Base-by-base conservation (phyloP, 2,329 filamentous ascomycete genomes). In the Knufia fluminis region DNA sequence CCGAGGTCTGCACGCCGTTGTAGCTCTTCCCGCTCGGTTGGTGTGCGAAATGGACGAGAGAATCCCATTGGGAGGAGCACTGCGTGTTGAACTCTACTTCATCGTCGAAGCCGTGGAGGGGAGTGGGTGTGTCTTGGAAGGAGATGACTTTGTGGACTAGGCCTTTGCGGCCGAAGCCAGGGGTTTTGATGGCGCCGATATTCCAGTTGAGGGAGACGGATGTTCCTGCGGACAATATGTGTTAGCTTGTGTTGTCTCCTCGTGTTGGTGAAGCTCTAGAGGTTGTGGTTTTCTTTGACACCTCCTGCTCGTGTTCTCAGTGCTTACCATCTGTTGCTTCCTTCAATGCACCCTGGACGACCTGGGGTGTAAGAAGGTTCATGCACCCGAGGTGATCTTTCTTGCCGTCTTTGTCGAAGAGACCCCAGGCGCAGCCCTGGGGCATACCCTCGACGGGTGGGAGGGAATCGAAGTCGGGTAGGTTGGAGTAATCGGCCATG, bases 191-290 rank as follows among this genome's bases (percentile, higher is more conserved):
- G 0, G 74, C 65, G 49, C 75, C 68, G 14, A 78, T 57, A 2
- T 77, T 76, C 4, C 80, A 68, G 53, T 80, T 74, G 28, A 79
- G 65, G 10, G 74, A 70, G 1, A 79, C 67, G 55, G 78, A 71
- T 22, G 45, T 79, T 74, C n/a, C 41, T 44, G 26, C 3, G 9
- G 4, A 16, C 7, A 7, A 14, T 4, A 6, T 17, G 10, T 36
- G 33, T 36, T 17, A 36, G 33, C 33, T 14, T 36, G 6, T n/a
- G n/a, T 8, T 14, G 6, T 36, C 6, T 16, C 33, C 7, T 31
- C 7, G 7, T 31, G 28, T 14, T 31, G 7, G 28, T 31, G 7
- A 14, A 7, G 28, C 7, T 14, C 28, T 31, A 7, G 28, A n/a
- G n/a, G n/a, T n/a, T n/a, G n/a, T n/a, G n/a, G n/a, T n/a, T n/a